These are phyloP conservation scores for Triticum turgidum DNA, from an alignment of 176 grass and related monocot genomes.

Conservation along the genomic window DNA sequence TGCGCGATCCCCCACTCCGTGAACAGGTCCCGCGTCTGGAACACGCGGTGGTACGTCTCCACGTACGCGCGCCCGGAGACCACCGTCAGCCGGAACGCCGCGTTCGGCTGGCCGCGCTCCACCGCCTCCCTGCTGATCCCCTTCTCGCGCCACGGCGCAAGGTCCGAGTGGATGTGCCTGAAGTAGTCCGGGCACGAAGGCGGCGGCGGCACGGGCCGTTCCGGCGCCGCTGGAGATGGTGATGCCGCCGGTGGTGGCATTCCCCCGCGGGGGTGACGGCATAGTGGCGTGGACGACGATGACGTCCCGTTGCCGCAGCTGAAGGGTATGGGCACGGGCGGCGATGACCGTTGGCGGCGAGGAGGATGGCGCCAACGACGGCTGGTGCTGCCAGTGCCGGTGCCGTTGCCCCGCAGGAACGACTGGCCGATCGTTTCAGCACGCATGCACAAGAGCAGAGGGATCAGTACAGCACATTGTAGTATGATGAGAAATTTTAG, in stretches of 20 bases:
- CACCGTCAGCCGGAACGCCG: slow-evolving; percentile 62
- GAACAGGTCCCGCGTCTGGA: slow-evolving; percentile 72
- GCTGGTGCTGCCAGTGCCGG: not conserved
- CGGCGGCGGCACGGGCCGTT: not conserved
- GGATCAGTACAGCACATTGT: not conserved
- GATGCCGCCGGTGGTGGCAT: not conserved
- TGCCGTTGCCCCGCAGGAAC: slow-evolving; percentile 22
- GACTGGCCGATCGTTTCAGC: not conserved
- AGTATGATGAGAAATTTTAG: no score
- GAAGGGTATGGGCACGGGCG: slow-evolving; percentile 3
- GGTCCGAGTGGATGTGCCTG: slow-evolving; percentile 67
- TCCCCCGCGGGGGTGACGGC: not conserved
- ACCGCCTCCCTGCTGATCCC: slow-evolving; percentile 55
- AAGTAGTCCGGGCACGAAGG: slow-evolving; percentile 63
- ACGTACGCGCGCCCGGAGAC: slow-evolving; percentile 58
- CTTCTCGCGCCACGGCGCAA: slow-evolving; percentile 44
- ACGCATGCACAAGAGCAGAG: not conserved
- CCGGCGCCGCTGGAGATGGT: not conserved
- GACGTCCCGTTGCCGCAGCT: slow-evolving; percentile 11
- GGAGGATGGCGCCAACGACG: not conserved
- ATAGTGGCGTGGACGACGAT: not conserved
- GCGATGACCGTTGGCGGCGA: not conserved
- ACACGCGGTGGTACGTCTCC: slow-evolving; percentile 53
- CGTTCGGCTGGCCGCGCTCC: slow-evolving; percentile 39
- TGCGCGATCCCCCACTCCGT: slow-evolving; percentile 85